These are phyloP conservation scores for Mucor mucedo DNA, from an alignment of 371 early-diverging fungal genomes.

Conservation along the genomic window DNA sequence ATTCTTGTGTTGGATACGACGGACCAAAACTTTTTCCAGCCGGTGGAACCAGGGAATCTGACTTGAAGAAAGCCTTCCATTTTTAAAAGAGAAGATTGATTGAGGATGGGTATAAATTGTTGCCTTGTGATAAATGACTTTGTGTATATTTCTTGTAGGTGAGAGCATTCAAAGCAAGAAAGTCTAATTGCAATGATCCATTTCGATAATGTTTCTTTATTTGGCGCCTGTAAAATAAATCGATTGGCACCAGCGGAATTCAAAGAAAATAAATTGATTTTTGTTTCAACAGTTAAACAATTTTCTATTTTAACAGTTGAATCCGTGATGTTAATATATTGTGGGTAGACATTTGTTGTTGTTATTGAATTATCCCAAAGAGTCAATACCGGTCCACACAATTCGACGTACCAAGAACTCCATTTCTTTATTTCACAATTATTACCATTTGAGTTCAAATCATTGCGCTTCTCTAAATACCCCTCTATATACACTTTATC, in stretches of 20 bases:
- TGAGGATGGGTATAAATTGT: conserved; percentile 7
- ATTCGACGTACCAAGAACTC: conserved; percentile 73
- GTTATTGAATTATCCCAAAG: conserved; percentile 57
- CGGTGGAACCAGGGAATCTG: conserved; percentile 65
- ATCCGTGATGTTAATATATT: conserved; percentile 77
- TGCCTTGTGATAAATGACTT: conserved; percentile 59
- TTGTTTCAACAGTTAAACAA: conserved; percentile 40
- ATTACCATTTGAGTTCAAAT: conserved; percentile 59
- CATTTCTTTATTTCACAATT: conserved; percentile 57
- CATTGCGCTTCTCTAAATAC: conserved; percentile 68
- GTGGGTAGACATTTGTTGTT: conserved; percentile 43
- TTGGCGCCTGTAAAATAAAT: conserved; percentile 60
- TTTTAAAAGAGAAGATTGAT: not conserved
- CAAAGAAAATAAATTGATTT: conserved; percentile 57
- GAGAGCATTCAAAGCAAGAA: conserved; percentile 77
- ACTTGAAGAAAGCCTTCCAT: conserved; percentile 59
- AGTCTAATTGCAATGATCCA: conserved; percentile 55
- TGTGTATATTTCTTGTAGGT: conserved; percentile 80
- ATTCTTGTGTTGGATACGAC: conserved; percentile 58
- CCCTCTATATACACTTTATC: conserved; percentile 73
- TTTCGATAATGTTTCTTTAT: conserved; percentile 25
- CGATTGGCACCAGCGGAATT: conserved; percentile 73
- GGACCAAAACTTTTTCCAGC: conserved; percentile 70
- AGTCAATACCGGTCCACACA: conserved; percentile 66
- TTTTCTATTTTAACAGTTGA: conserved; percentile 56